A percentile compares a stretch with the other conserved stretches of the same genome.
Conservation (phyloP, 495 filamentous ascomycete genomes). For the Hyaloscypha variabilis region DNA sequence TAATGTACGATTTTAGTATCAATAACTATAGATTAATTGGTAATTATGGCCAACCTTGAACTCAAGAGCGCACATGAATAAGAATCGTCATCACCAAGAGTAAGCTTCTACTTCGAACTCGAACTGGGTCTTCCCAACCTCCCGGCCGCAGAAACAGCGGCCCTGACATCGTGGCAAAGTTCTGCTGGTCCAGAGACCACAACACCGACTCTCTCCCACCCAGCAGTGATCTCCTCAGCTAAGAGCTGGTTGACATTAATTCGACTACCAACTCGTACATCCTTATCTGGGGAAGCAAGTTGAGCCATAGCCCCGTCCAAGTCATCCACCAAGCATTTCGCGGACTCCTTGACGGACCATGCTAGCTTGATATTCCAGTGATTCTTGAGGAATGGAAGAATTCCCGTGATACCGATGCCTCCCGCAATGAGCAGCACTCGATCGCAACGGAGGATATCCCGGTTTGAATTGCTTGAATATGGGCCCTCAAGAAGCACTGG, state of each 20-base stretch:
- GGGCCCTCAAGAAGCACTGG: slow-evolving; percentile 39
- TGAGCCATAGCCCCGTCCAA: slow-evolving; percentile 29
- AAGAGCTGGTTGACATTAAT: slow-evolving; percentile 35
- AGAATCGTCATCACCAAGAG: slow-evolving; percentile 29
- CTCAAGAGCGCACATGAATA: no score
- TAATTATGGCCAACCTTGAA: no score
- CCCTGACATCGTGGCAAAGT: slow-evolving; percentile 23
- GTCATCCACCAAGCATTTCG: slow-evolving; percentile 26
- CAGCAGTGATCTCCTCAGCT: slow-evolving; percentile 31
- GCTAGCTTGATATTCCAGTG: slow-evolving; percentile 43
- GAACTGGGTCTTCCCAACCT: slow-evolving; percentile 17
- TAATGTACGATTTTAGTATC: no score
- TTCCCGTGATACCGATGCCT: slow-evolving; percentile 46
- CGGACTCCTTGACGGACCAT: slow-evolving; percentile 37
- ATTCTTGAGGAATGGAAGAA: slow-evolving; percentile 31
- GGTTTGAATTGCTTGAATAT: slow-evolving; percentile 20
- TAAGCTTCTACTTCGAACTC: slow-evolving; percentile 26
- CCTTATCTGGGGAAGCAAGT: slow-evolving; percentile 34
- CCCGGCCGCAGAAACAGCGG: slow-evolving; percentile 12
- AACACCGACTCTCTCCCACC: slow-evolving; percentile 39
- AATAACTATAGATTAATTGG: no score
- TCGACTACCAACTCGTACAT: slow-evolving; percentile 36
- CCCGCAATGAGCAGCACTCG: slow-evolving; percentile 46
- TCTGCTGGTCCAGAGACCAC: slow-evolving; percentile 40
- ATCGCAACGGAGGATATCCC: slow-evolving; percentile 27